These are phyloP conservation scores for Epichloe sibirici DNA, from an alignment of 2,329 filamentous ascomycete genomes.

Conservation along the genomic window DNA sequence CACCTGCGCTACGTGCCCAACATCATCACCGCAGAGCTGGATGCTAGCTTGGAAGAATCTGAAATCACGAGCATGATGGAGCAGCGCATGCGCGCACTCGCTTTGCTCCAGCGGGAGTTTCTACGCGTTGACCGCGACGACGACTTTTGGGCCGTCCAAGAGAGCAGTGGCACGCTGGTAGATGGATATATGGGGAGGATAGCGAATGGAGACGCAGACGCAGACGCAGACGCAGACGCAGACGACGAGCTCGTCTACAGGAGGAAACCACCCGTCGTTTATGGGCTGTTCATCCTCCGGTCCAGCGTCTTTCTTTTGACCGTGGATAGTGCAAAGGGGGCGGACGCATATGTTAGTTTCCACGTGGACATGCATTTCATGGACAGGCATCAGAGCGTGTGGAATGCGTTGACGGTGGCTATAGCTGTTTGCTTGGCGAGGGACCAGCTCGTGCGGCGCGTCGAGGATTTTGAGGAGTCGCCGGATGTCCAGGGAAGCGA, in stretches of 20 bases:
- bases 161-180: conserved; percentile 1
- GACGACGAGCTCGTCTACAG: conserved; percentile 11
- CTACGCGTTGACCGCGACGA: conserved; percentile 16
- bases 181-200: conserved; percentile 5
- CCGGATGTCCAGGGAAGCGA: conserved; percentile 22
- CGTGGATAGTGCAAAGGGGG: conserved; percentile 24
- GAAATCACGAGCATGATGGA: conserved; percentile 24
- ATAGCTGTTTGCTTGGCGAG: conserved; percentile 27
- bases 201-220: neutral
- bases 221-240: neutral
- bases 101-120: conserved; percentile 24
- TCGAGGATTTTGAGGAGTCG: conserved; percentile 23
- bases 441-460: conserved; percentile 24
- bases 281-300: conserved; percentile 30
- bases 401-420: conserved; percentile 32
- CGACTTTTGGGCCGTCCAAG: conserved; percentile 19
- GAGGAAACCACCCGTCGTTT: conserved; percentile 27
- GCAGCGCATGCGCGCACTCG: conserved; percentile 22
- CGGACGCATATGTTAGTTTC: conserved; percentile 26
- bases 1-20: conserved; percentile 25
- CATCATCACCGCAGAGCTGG: conserved; percentile 24
- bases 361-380: conserved; percentile 30
- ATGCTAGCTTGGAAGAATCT: conserved; percentile 16
- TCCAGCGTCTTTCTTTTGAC: conserved; percentile 27
- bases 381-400: conserved; percentile 27